Evolutionary conservation across 202 grass and related monocot species (phyloP).

Genomic region (Bolboschoenoplectus hybrid): DNA sequence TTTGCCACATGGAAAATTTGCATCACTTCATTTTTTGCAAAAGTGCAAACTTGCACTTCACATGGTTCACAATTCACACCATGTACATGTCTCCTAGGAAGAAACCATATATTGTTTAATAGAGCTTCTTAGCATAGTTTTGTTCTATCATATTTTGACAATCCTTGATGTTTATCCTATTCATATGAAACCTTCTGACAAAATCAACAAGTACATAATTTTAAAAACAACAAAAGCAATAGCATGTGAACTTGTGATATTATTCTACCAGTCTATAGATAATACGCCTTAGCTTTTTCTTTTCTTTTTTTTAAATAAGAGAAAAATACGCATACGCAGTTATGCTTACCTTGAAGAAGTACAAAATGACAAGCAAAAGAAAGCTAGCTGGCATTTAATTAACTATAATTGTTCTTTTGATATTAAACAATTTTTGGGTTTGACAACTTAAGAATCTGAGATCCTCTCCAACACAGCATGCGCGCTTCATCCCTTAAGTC

Average conservation of each 20-base stretch:
- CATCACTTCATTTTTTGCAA: background rate
- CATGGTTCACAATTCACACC: background rate
- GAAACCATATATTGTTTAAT: background rate
- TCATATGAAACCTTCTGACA: conserved; percentile 7
- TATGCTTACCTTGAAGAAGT: background rate
- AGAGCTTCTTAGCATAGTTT: background rate
- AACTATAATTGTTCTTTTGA: background rate
- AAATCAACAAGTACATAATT: conserved; percentile 20
- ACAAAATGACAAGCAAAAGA: background rate
- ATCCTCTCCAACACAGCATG: background rate
- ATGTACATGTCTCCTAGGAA: background rate
- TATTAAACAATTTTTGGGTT: background rate
- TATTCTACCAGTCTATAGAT: background rate
- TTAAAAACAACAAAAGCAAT: background rate
- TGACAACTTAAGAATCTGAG: background rate
- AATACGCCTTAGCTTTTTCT: background rate
- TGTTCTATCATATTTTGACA: background rate
- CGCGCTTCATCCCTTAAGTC: background rate
- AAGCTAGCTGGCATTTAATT: background rate
- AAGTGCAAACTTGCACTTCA: background rate
- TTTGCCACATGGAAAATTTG: background rate
- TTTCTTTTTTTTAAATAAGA: background rate
- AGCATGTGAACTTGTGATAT: background rate
- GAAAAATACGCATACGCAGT: background rate
- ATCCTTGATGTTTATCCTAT: conserved; percentile 29